These are phyloP conservation scores for Rubia occidens DNA, from an alignment of 305 asterid species.

Conservation along the genomic window DNA sequence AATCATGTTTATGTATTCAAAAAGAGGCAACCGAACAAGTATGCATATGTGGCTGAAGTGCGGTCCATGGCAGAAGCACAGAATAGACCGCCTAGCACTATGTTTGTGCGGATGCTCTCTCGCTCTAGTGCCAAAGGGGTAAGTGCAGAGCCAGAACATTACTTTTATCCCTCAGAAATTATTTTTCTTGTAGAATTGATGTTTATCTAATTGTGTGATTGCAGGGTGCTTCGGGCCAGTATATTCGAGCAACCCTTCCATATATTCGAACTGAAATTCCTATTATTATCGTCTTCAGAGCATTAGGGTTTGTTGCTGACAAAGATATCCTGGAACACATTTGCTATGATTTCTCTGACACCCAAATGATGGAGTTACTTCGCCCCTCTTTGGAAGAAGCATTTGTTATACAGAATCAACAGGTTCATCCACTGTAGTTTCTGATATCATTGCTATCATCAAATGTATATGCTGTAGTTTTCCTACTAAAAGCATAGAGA, in stretches of 20 bases:
- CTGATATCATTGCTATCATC: not conserved
- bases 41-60: conserved; percentile 89
- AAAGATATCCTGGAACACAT: conserved; percentile 92
- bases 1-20: conserved; percentile 94
- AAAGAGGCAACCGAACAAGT: conserved; percentile 97
- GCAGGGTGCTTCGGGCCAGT: conserved; percentile 99
- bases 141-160: conserved; percentile 17
- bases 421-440: conserved; percentile 32
- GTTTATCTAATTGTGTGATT: conserved; percentile 6
- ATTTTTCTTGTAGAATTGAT: conserved; percentile 6
- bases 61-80: conserved; percentile 96
- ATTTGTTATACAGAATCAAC: conserved; percentile 89
- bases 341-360: conserved; percentile 84
- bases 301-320: conserved; percentile 92
- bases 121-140: conserved; percentile 99
- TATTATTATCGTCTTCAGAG: conserved; percentile 88
- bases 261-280: conserved; percentile 95
- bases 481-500: not conserved
- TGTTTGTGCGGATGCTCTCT: conserved; percentile 97
- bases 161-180: conserved; percentile 1
- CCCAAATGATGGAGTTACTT: conserved; percentile 95
- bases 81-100: conserved; percentile 88
- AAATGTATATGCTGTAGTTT: not conserved
- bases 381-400: conserved; percentile 98
- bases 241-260: conserved; percentile 94